Evolutionary conservation across 1,139 yeast genomes (phyloP).

Genomic region (Debaryomyces subglobosus): DNA sequence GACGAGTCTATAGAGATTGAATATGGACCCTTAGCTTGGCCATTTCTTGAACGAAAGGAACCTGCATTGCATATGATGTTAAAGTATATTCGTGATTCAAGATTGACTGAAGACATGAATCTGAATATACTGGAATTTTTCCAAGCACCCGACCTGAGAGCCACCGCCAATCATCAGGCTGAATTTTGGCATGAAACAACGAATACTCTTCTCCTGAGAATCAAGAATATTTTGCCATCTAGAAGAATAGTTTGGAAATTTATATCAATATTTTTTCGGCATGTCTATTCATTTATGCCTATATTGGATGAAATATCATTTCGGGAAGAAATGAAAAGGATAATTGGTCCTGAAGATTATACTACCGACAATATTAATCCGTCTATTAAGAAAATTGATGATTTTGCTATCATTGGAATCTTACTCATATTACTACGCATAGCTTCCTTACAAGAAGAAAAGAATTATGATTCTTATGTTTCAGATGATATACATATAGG

Average conservation of each 20-base stretch:
- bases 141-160: not conserved
- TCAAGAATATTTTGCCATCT: conserved; percentile 35
- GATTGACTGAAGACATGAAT: not conserved
- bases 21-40: conserved; percentile 8
- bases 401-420: conserved; percentile 36
- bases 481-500: not conserved
- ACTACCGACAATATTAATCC: conserved; percentile 8
- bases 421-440: conserved; percentile 32
- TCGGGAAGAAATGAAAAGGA: conserved; percentile 2
- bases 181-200: not conserved
- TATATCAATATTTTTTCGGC: conserved; percentile 31
- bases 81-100: not conserved
- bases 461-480: conserved; percentile 10
- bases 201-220: conserved; percentile 18
- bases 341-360: conserved; percentile 2
- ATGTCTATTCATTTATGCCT: conserved; percentile 27
- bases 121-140: not conserved
- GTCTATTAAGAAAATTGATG: conserved; percentile 28
- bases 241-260: conserved; percentile 35
- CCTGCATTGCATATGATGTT: conserved; percentile 4
- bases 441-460: conserved; percentile 29
- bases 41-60: conserved; percentile 8
- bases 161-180: not conserved
- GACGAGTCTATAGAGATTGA: not conserved
- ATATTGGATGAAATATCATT: conserved; percentile 6